Conservation (phyloP, 1,284 basidiomycete species). For the Melampsora americana region DNA sequence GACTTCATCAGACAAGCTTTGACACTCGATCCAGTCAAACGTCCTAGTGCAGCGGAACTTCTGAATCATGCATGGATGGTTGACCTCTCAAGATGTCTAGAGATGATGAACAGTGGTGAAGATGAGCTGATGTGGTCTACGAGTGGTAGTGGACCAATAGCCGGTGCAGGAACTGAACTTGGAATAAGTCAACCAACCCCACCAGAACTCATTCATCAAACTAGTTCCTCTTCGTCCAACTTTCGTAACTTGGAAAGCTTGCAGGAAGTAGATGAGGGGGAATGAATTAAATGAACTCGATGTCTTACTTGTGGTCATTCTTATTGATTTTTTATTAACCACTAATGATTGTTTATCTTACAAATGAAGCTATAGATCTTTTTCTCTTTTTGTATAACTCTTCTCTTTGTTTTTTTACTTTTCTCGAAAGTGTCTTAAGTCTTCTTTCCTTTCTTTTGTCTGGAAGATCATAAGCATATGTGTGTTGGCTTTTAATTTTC, state of each 20-base stretch:
- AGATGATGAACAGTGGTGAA: constrained; percentile 28
- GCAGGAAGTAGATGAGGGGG: constrained; percentile 1
- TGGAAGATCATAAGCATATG: too few relatives aligned
- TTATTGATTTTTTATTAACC: too few relatives aligned
- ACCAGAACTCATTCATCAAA: not conserved
- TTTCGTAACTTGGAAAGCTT: constrained; percentile 4
- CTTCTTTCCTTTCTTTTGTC: too few relatives aligned
- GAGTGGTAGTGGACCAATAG: not conserved
- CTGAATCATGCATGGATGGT: constrained; percentile 84
- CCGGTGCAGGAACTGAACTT: not conserved
- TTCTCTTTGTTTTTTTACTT: too few relatives aligned
- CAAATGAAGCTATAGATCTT: too few relatives aligned
- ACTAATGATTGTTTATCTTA: too few relatives aligned
- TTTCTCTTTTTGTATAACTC: too few relatives aligned
- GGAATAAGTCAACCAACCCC: not conserved
- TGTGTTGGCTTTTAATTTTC: too few relatives aligned
- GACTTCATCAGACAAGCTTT: constrained; percentile 91
- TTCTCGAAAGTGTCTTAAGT: too few relatives aligned
- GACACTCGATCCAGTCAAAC: constrained; percentile 75
- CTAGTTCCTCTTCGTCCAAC: not conserved
- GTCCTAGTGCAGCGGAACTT: constrained; percentile 81
- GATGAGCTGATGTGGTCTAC: constrained; percentile 14
- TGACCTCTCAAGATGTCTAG: constrained; percentile 22
- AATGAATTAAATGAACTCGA: not conserved
- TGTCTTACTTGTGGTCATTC: too few relatives aligned